Evolutionary conservation across 495 filamentous ascomycete genomes (phyloP), one percentile per base, ranked within the genome.

Genomic region (Trichoderma reesei): DNA sequence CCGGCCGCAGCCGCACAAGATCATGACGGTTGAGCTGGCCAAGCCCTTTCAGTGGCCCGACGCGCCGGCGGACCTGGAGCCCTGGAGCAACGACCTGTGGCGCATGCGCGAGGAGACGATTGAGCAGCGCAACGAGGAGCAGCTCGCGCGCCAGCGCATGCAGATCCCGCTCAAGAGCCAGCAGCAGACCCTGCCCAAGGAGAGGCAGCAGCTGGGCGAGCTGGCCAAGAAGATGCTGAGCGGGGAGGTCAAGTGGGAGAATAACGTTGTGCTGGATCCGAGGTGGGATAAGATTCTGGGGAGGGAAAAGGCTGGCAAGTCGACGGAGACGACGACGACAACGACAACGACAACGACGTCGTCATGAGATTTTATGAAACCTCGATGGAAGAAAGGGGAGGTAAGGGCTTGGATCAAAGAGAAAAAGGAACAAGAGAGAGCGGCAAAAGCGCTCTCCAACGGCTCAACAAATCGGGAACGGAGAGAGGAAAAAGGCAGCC

Each of bases 11-110:
- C 78, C 84, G 41, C 80, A 86, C 67, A 97, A 97, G 85, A 88
- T 84, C 73, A 97, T 97, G 92, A 91, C 88, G 36, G 89, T 92
- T 59, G 88, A 96, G 79, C 82, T 97, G 78, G 82, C 78, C 41
- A 74, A 85, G 80, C 89, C 91, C 42, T 96, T 97, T 80, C 84
- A 87, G 64, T 96, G 89, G 86, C 92, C 92, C 7, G 79, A 84
- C 65, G 75, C 74, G 69, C 86, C 86, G 20, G 74, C 80, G 67
- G 81, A 88, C 68, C 75, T 80, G 62, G 69, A 73, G 63, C 51
- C 18, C n/a, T 75, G 70, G 63, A 65, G 70, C 62, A 65, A 72
- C 69, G 67, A 65, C 36, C 67, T 73, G 63, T 76, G 64, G 68
- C 68, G 67, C 42, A 46, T 66, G 39, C 63, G 63, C 34, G 46